A percentile compares a stretch with the other conserved stretches of the same genome.
Conservation (phyloP, 257 asterid genomes). For the Solanum phureja region DNA sequence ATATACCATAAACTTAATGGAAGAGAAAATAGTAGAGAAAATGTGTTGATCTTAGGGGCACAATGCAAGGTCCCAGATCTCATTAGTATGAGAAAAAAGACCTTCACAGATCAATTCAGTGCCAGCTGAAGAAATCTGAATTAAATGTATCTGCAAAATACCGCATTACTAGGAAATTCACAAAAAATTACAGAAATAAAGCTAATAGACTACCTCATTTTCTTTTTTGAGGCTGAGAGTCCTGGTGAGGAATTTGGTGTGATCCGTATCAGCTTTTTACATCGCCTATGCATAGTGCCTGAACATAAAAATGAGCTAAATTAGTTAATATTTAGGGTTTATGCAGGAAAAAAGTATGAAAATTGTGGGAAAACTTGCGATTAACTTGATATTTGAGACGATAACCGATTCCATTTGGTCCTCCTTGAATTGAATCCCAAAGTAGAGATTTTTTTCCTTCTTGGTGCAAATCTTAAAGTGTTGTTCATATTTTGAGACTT, state of each 20-base stretch:
- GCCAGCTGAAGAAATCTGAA: conserved; percentile 65
- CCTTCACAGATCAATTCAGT: conserved; percentile 90
- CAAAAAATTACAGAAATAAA: background rate
- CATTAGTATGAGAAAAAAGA: conserved; percentile 78
- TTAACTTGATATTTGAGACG: conserved; percentile 89
- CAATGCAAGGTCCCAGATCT: conserved; percentile 91
- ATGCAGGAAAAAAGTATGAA: background rate
- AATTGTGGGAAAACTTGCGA: background rate
- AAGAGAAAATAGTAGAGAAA: conserved; percentile 79
- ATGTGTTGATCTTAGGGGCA: conserved; percentile 88
- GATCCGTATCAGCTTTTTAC: conserved; percentile 93
- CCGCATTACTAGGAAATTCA: background rate
- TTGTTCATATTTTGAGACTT: background rate
- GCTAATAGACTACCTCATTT: conserved; percentile 49
- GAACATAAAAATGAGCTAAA: conserved; percentile 3
- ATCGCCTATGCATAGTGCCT: conserved; percentile 95
- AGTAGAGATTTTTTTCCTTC: background rate
- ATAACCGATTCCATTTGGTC: conserved; percentile 79
- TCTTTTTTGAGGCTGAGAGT: conserved; percentile 93
- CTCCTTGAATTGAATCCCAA: conserved; percentile 52
- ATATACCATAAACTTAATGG: conserved; percentile 30
- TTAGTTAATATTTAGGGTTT: background rate
- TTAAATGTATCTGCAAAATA: conserved; percentile 65
- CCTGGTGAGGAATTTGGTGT: conserved; percentile 81
- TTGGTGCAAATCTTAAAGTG: background rate